Percentiles rank a stretch among this genome's conserved stretches.
Conservation (phyloP, 805 yeast genomes). For the Saturnispora bothae region DNA sequence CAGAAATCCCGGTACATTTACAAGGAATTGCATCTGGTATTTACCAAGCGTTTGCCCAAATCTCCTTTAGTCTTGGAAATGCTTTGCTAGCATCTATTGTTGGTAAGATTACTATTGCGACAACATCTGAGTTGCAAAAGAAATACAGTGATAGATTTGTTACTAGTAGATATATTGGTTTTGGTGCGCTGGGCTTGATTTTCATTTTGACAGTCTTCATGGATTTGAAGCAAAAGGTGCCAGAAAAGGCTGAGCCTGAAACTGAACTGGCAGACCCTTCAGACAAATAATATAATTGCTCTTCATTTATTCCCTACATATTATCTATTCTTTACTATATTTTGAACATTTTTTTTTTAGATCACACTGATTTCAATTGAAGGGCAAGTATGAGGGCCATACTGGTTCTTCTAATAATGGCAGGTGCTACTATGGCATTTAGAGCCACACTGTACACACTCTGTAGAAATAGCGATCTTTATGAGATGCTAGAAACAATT, state of each 20-base stretch:
- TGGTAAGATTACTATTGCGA: slow-evolving; percentile 9
- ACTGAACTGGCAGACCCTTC: no score
- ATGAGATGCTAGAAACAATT: slow-evolving; percentile 46
- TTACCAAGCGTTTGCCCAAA: slow-evolving; percentile 13
- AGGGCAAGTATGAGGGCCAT: slow-evolving; percentile 51
- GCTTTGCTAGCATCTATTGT: slow-evolving; percentile 14
- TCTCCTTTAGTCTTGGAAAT: slow-evolving; percentile 13
- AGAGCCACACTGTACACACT: slow-evolving; percentile 63
- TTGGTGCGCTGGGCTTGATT: not conserved
- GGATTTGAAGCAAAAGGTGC: not conserved
- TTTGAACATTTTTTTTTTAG: no score
- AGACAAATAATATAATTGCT: no score
- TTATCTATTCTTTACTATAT: no score
- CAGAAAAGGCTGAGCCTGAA: not conserved
- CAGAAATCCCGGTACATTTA: slow-evolving; percentile 14
- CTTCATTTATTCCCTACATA: no score
- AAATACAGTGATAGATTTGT: slow-evolving; percentile 5
- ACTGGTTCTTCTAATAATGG: not conserved
- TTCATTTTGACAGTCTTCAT: not conserved
- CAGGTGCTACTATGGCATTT: not conserved
- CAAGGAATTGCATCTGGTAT: slow-evolving; percentile 16
- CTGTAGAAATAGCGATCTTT: slow-evolving; percentile 59
- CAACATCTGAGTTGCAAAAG: not conserved
- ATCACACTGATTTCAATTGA: no score
- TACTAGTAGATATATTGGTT: slow-evolving; percentile 1